phyloP scores from a whole-genome alignment of 257 asterid genomes.

The Sherardia arvensis region DNA sequence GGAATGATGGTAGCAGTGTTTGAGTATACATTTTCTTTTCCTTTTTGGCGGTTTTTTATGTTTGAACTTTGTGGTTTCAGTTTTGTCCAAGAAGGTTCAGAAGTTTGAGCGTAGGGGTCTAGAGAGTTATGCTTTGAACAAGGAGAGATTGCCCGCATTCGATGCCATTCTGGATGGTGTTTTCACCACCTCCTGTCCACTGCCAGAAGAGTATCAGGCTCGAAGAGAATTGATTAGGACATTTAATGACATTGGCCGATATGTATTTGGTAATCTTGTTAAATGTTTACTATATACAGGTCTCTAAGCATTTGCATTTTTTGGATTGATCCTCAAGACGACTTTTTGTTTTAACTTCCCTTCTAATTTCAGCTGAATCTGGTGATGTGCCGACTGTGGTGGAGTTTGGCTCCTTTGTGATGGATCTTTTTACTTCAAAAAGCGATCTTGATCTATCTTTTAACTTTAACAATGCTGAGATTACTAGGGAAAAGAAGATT shows the following conservation, averaged over 20 bases:
- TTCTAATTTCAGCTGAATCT: conserved; percentile 40
- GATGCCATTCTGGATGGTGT: conserved; percentile 57
- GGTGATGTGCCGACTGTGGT: conserved; percentile 52
- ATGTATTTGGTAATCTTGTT: conserved; percentile 52
- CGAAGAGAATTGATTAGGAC: conserved; percentile 59
- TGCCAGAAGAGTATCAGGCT: conserved; percentile 46
- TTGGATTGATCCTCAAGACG: not conserved
- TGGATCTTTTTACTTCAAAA: conserved; percentile 68
- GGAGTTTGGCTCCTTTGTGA: conserved; percentile 86
- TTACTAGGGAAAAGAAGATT: conserved; percentile 68
- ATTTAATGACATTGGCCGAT: conserved; percentile 73
- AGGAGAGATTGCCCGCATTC: conserved; percentile 30
- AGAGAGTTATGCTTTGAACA: conserved; percentile 31
- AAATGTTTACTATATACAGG: not conserved
- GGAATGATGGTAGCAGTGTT: not conserved
- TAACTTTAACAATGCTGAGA: conserved; percentile 41
- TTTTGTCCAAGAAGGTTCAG: conserved; percentile 54
- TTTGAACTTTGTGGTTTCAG: conserved; percentile 25
- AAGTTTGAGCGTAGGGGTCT: conserved; percentile 47
- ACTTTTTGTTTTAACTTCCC: conserved; percentile 8
- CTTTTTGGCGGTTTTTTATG: not conserved
- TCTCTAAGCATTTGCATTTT: not conserved
- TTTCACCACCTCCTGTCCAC: conserved; percentile 46
- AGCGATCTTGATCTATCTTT: conserved; percentile 88
- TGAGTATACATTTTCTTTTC: too few species aligned